Percentiles rank a stretch among this genome's conserved stretches.
Evolutionary conservation across 1,139 yeast species (phyloP).

Genomic region (Sugiyamaella japonica): DNA sequence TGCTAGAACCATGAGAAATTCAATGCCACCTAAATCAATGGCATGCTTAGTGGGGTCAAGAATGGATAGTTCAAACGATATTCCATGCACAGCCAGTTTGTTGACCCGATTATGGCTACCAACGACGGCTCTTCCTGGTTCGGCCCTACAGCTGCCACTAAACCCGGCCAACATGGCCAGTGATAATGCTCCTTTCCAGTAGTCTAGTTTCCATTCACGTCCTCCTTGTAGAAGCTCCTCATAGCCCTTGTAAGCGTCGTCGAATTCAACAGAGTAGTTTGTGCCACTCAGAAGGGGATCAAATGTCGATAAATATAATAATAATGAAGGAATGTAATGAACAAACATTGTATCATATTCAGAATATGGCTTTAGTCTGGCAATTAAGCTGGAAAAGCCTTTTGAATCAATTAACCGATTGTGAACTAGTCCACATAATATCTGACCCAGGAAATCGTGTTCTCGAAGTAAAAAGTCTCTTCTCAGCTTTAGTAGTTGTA

Average conservation of each 20-base stretch:
- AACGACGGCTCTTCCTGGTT: constrained; percentile 1
- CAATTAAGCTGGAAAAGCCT: constrained; percentile 46
- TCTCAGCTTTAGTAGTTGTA: constrained; percentile 56
- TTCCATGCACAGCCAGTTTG: not conserved
- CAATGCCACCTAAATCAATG: constrained; percentile 73
- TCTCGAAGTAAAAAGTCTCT: constrained; percentile 62
- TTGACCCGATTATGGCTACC: not conserved
- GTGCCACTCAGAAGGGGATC: constrained; percentile 26
- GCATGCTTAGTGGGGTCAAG: constrained; percentile 50
- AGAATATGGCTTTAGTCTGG: constrained; percentile 47
- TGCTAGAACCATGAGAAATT: constrained; percentile 66
- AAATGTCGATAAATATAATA: constrained; percentile 25
- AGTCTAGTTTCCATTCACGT: constrained; percentile 29
- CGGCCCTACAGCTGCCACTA: constrained; percentile 68
- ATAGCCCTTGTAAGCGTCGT: constrained; percentile 21
- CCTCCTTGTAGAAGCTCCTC: not conserved
- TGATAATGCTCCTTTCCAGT: constrained; percentile 55
- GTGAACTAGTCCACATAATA: constrained; percentile 42
- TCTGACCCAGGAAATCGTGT: constrained; percentile 72
- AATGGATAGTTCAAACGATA: constrained; percentile 44
- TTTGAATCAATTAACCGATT: constrained; percentile 38
- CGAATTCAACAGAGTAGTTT: constrained; percentile 14
- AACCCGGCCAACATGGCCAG: constrained; percentile 64
- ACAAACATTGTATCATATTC: constrained; percentile 62
- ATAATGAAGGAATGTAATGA: constrained; percentile 65